Evolutionary conservation across 306 rosid genomes (phyloP), one percentile per base, ranked within the genome.

Genomic region (Urtica urens): DNA sequence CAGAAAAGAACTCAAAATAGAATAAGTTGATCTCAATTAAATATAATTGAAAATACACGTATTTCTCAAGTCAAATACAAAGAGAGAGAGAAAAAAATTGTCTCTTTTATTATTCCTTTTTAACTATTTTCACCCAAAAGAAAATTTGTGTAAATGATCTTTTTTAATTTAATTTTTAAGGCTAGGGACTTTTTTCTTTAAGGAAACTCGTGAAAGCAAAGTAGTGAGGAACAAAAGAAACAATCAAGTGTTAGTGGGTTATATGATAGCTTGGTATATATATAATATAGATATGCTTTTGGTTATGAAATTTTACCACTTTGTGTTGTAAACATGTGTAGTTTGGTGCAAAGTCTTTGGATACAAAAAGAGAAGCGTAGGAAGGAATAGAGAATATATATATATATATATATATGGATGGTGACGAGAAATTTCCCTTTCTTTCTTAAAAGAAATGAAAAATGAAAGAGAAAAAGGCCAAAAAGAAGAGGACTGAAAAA

Each of bases 391-490:
- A n/a, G n/a, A n/a, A n/a, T n/a, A n/a, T n/a, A n/a, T n/a, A n/a
- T n/a, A n/a, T n/a, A 24, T 24, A 26, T 31, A 21, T 13, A 7
- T 28, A 47, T 25, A 22, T 31, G 55, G 63, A 57, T 59, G 80
- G 70, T 71, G 72, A 69, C 53, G 70, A 78, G 86, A 87, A 78
- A 72, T 83, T 80, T 83, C 93, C 88, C n/a, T n/a, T n/a, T n/a
- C n/a, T n/a, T n/a, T n/a, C n/a, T n/a, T 73, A 83, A 80, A 78
- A 80, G 80, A 44, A 50, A 10, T 41, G 58, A 29, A 46, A 51
- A 35, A 35, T 35, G 61, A 62, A 61, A 41, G 51, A 65, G 64
- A 55, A 58, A 69, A 63, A 71, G 66, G 60, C 62, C 75, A 72
- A 78, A 63, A 72, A 48, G 59, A 75, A 64, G 61, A 58, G n/a